phyloP scores from a whole-genome alignment of 371 early-diverging fungal species.

The Syncephalastrum monosporum region DNA sequence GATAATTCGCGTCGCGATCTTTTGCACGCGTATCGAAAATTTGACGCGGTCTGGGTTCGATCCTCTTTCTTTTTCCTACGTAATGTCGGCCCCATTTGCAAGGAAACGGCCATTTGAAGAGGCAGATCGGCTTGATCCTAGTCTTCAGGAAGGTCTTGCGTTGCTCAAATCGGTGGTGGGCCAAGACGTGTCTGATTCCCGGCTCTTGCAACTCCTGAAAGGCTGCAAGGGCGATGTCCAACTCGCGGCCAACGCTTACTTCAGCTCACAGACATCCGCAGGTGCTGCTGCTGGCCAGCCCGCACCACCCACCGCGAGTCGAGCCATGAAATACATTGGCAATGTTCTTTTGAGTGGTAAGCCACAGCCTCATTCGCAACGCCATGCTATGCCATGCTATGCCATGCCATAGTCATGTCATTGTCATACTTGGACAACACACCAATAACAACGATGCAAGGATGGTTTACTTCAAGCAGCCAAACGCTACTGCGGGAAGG shows the following conservation, averaged over 20 bases:
- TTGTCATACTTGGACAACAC: no score
- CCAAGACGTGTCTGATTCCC: conserved; percentile 4
- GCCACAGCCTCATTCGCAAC: background rate
- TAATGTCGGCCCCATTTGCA: no score
- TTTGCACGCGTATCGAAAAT: no score
- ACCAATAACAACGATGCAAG: conserved; percentile 10
- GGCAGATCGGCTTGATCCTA: no score
- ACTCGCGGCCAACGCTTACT: conserved; percentile 9
- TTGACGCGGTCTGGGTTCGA: no score
- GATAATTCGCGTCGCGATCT: no score
- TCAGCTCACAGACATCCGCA: conserved; percentile 2
- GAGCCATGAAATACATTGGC: background rate
- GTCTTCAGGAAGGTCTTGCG: no score
- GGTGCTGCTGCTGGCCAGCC: background rate
- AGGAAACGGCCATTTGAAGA: no score
- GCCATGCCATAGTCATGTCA: no score
- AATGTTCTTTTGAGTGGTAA: background rate
- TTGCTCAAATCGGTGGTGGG: conserved; percentile 3
- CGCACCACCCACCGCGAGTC: background rate
- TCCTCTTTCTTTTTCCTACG: no score
- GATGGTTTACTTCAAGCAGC: conserved; percentile 39
- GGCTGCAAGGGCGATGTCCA: conserved; percentile 14
- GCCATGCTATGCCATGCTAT: no score
- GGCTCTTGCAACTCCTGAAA: conserved; percentile 8
- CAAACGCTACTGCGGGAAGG: conserved; percentile 31